These are phyloP conservation scores for Populus trichocarpa DNA, from an alignment of 441 rosid genomes.

Conservation along the genomic window DNA sequence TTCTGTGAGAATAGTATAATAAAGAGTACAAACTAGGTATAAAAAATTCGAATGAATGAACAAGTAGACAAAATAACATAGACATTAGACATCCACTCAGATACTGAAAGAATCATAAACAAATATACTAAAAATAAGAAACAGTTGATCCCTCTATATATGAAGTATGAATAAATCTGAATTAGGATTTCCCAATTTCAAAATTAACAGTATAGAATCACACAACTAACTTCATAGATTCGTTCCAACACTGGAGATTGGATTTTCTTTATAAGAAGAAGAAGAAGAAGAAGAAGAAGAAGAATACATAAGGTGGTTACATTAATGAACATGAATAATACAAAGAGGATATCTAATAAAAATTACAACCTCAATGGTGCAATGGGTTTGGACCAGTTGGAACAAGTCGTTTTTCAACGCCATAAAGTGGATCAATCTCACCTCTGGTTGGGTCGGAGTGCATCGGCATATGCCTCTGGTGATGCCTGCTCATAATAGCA, in stretches of 20 bases:
- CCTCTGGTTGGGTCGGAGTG: conserved; percentile 18
- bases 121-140: background rate
- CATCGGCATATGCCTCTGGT: background rate
- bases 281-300: conserved; percentile 4
- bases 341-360: background rate
- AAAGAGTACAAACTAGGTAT: background rate
- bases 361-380: conserved; percentile 54
- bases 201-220: conserved; percentile 21
- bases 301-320: conserved; percentile 6
- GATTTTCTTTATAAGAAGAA: conserved; percentile 4
- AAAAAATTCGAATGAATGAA: background rate
- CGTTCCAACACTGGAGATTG: background rate
- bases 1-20: conserved; percentile 4
- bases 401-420: conserved; percentile 56
- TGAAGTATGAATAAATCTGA: conserved; percentile 3
- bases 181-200: background rate
- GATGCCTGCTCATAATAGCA: conserved; percentile 32
- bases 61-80: background rate
- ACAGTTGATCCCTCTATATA: background rate
- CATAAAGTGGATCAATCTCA: conserved; percentile 45
- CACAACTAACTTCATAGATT: conserved; percentile 15
- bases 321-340: conserved; percentile 16
- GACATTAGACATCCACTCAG: background rate
- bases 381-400: conserved; percentile 89
- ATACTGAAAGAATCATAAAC: background rate